These are phyloP conservation scores for Arachis hypogaea DNA, from an alignment of 306 rosid genomes.

Conservation along the genomic window DNA sequence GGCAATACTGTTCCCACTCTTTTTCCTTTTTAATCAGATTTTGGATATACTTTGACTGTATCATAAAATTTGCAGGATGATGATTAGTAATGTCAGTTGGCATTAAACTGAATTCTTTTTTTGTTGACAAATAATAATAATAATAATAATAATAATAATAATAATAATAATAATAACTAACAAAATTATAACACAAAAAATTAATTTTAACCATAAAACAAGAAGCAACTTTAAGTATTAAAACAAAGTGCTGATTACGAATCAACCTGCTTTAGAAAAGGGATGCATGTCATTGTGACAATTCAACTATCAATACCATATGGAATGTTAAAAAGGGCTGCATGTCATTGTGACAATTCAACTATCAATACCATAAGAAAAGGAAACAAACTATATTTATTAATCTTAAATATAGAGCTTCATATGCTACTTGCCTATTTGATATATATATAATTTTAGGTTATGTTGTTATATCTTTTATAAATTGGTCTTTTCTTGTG, in stretches of 20 bases:
- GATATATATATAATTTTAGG: neutral
- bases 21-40: constrained; percentile 63
- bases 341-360: neutral
- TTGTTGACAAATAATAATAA: neutral
- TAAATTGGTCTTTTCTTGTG: neutral
- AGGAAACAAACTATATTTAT: neutral
- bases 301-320: constrained; percentile 5
- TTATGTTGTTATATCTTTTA: neutral
- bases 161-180: neutral
- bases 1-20: constrained; percentile 69
- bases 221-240: constrained; percentile 16
- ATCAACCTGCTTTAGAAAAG: neutral
- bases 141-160: too few species aligned
- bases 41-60: constrained; percentile 82
- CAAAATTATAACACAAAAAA: constrained; percentile 19
- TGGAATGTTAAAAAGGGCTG: neutral
- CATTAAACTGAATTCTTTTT: neutral
- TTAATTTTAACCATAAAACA: constrained; percentile 22
- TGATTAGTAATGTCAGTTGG: constrained; percentile 21
- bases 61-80: constrained; percentile 27
- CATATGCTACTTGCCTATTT: neutral
- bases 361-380: constrained; percentile 10
- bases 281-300: neutral
- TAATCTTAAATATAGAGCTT: neutral
- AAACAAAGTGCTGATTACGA: neutral